Evolutionary conservation across 805 yeast species (phyloP).

Genomic region (Myxozyma geophila): DNA sequence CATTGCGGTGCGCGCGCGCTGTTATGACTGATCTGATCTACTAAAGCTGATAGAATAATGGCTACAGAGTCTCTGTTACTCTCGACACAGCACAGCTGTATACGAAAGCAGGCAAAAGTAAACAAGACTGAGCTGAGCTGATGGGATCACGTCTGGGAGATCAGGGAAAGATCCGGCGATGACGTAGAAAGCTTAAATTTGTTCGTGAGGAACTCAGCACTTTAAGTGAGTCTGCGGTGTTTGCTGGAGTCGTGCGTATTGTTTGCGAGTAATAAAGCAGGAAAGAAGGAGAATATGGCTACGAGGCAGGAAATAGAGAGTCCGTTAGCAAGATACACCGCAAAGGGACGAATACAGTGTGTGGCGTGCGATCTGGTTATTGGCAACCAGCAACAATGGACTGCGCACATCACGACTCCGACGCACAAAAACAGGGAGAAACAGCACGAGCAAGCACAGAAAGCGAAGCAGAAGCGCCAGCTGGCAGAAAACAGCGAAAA

Average conservation of each 20-base stretch:
- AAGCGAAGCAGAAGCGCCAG: slow-evolving; percentile 22
- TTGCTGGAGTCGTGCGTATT: no score
- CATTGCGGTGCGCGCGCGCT: neutral
- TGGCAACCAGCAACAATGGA: slow-evolving; percentile 21
- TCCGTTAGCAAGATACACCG: slow-evolving; percentile 19
- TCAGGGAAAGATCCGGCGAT: slow-evolving; percentile 6
- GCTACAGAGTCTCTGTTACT: no score
- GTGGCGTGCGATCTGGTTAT: slow-evolving; percentile 21
- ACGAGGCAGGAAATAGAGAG: slow-evolving; percentile 11
- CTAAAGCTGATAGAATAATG: neutral
- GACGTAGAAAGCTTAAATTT: slow-evolving; percentile 4
- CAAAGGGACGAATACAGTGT: slow-evolving; percentile 16
- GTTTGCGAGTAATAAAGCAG: neutral
- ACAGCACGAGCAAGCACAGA: slow-evolving; percentile 20
- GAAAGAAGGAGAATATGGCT: neutral
- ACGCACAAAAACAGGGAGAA: slow-evolving; percentile 16
- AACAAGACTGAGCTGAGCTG: no score
- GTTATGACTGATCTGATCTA: neutral
- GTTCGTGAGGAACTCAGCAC: neutral
- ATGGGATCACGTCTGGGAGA: neutral
- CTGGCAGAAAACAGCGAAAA: slow-evolving; percentile 3
- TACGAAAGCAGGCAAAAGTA: neutral
- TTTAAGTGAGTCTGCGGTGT: neutral
- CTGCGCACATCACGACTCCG: slow-evolving; percentile 22
- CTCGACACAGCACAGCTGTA: neutral